A percentile compares a stretch with the other conserved stretches of the same genome.
phyloP scores from a whole-genome alignment of 139 green algal species.

The Closterium sp. region DNA sequence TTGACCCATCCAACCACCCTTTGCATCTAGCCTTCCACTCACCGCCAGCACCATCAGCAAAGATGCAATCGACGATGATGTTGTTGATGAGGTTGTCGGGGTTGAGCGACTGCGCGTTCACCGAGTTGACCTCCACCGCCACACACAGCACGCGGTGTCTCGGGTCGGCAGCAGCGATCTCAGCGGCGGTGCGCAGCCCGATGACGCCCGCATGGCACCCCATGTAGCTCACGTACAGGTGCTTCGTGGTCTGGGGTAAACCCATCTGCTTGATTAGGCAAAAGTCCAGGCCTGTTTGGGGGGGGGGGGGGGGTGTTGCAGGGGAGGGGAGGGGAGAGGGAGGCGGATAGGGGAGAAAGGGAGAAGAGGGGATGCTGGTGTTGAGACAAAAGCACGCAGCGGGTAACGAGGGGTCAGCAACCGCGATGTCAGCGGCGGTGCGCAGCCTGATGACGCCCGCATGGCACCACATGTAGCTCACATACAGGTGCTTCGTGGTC shows the following conservation, averaged over 20 bases:
- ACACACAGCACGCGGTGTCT: slow-evolving; percentile 21
- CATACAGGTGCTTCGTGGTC: slow-evolving; percentile 24
- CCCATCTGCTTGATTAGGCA: slow-evolving; percentile 32
- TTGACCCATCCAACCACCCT: too few species aligned
- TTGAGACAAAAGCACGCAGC: slow-evolving; percentile 35
- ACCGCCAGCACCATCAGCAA: slow-evolving; percentile 35
- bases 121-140: slow-evolving; percentile 32
- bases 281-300: slow-evolving; percentile 25
- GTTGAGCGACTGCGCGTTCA: slow-evolving; percentile 5
- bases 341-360: neutral
- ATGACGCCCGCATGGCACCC: slow-evolving; percentile 40
- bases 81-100: slow-evolving; percentile 39
- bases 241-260: slow-evolving; percentile 17
- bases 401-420: neutral
- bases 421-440: slow-evolving; percentile 16
- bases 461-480: slow-evolving; percentile 39
- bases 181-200: slow-evolving; percentile 7
- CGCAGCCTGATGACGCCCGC: slow-evolving; percentile 25
- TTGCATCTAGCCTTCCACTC: too few species aligned
- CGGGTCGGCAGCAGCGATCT: slow-evolving; percentile 22
- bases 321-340: neutral
- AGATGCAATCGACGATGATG: slow-evolving; percentile 35
- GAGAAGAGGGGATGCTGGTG: neutral
- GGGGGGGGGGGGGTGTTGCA: neutral
- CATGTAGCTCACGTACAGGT: slow-evolving; percentile 35